A percentile compares a stretch with the other conserved stretches of the same genome.
phyloP scores from a whole-genome alignment of 176 grass and related monocot species.

The Panicum miliaceum region DNA sequence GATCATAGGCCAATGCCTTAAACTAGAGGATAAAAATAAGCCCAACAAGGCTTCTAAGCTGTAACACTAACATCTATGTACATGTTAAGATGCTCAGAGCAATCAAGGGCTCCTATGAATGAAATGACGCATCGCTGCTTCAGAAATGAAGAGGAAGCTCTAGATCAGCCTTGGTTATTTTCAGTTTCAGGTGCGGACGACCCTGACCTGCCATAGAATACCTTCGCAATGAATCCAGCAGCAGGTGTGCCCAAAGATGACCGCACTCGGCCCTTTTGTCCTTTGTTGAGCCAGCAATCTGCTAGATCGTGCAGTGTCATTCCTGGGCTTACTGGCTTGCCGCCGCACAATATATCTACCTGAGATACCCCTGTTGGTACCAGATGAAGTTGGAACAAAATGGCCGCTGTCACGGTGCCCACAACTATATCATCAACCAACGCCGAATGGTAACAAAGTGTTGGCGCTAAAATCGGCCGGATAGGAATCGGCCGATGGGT shows the following conservation, averaged over 20 bases:
- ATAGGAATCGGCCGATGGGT: no score
- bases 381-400: slow-evolving; percentile 4
- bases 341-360: slow-evolving; percentile 48
- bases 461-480: no score
- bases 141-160: background rate
- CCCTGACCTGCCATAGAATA: slow-evolving; percentile 51
- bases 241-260: slow-evolving; percentile 44
- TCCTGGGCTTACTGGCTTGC: slow-evolving; percentile 41
- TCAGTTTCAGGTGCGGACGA: slow-evolving; percentile 13
- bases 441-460: no score
- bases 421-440: background rate
- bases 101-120: background rate
- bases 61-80: slow-evolving; percentile 38
- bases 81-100: slow-evolving; percentile 8
- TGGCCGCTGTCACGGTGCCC: background rate
- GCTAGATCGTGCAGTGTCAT: slow-evolving; percentile 45
- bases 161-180: background rate
- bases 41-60: background rate
- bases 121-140: background rate
- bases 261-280: slow-evolving; percentile 41
- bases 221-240: slow-evolving; percentile 33
- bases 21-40: slow-evolving; percentile 15
- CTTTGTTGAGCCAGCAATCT: slow-evolving; percentile 44
- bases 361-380: slow-evolving; percentile 31
- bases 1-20: background rate